Percentiles rank a stretch among this genome's conserved stretches.
Conservation (phyloP, 306 rosid species). For the Lagenaria siceraria region DNA sequence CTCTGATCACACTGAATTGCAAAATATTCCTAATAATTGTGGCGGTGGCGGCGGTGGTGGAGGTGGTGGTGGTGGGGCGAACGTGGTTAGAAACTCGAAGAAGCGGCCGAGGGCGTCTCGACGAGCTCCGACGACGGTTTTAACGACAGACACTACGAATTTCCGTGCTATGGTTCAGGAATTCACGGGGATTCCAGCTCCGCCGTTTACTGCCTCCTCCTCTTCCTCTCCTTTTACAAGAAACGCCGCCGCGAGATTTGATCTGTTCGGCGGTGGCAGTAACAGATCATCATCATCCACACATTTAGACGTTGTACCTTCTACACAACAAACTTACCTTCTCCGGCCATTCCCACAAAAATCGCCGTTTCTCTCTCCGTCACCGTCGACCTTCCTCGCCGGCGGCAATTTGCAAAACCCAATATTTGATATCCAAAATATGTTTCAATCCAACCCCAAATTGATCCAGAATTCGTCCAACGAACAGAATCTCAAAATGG, state of each 20-base stretch:
- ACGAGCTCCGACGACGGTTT: constrained; percentile 90
- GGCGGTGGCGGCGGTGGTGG: neutral
- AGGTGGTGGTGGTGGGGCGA: neutral
- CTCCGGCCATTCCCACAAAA: constrained; percentile 70
- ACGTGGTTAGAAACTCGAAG: constrained; percentile 50
- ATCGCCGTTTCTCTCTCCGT: constrained; percentile 16
- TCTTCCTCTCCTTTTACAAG: constrained; percentile 54
- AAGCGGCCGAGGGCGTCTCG: constrained; percentile 85
- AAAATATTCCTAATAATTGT: neutral
- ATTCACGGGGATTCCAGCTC: constrained; percentile 94
- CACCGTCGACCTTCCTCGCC: constrained; percentile 10
- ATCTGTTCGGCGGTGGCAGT: constrained; percentile 43
- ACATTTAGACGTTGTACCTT: neutral
- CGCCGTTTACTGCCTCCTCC: constrained; percentile 44
- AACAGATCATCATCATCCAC: neutral
- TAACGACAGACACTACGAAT: constrained; percentile 82
- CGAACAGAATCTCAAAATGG: constrained; percentile 26
- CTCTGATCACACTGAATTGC: neutral
- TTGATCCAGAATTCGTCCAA: neutral
- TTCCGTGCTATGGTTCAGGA: constrained; percentile 99
- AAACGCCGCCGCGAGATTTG: constrained; percentile 35
- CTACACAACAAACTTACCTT: constrained; percentile 31
- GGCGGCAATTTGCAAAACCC: constrained; percentile 26
- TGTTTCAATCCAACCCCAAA: constrained; percentile 17
- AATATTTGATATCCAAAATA: constrained; percentile 28